Evolutionary conservation across 495 filamentous ascomycete species (phyloP).

Genomic region (Hypoxylon subgilvum): DNA sequence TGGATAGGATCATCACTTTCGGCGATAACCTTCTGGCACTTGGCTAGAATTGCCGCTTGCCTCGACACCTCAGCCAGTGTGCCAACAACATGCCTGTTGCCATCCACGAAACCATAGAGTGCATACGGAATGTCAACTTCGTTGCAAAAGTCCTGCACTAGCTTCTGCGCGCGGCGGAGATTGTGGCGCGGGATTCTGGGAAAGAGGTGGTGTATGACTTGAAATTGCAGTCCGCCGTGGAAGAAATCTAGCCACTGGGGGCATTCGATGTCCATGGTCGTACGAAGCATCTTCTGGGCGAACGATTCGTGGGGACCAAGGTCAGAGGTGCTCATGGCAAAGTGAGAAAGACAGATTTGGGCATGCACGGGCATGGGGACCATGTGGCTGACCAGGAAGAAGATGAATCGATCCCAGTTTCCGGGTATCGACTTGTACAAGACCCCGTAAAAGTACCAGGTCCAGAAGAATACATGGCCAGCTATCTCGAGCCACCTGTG

Average conservation of each 20-base stretch:
- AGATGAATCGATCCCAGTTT: constrained; percentile 71
- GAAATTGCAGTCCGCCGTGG: constrained; percentile 95
- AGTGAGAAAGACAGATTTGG: constrained; percentile 96
- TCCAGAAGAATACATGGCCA: constrained; percentile 90
- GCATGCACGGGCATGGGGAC: constrained; percentile 87
- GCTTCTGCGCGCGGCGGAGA: constrained; percentile 77
- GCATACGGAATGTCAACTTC: constrained; percentile 94
- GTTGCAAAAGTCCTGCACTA: constrained; percentile 87
- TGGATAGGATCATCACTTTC: constrained; percentile 47
- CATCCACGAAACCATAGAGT: constrained; percentile 89
- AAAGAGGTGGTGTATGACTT: constrained; percentile 93
- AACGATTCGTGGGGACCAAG: constrained; percentile 88
- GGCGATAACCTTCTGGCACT: constrained; percentile 73
- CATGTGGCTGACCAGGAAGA: constrained; percentile 85
- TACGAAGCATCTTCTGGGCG: constrained; percentile 94
- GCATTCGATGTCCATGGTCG: constrained; percentile 98
- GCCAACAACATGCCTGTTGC: constrained; percentile 87
- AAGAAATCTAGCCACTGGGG: constrained; percentile 95
- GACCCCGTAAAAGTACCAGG: constrained; percentile 88
- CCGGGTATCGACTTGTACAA: constrained; percentile 78
- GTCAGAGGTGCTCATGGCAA: constrained; percentile 94
- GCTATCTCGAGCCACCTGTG: constrained; percentile 83
- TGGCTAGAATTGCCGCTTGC: constrained; percentile 84
- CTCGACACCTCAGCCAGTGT: constrained; percentile 83
- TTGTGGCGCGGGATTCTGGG: constrained; percentile 96